A percentile compares a stretch with the other conserved stretches of the same genome.
phyloP scores from a whole-genome alignment of 345 rosid genomes.

The Carallia pectinifolia region DNA sequence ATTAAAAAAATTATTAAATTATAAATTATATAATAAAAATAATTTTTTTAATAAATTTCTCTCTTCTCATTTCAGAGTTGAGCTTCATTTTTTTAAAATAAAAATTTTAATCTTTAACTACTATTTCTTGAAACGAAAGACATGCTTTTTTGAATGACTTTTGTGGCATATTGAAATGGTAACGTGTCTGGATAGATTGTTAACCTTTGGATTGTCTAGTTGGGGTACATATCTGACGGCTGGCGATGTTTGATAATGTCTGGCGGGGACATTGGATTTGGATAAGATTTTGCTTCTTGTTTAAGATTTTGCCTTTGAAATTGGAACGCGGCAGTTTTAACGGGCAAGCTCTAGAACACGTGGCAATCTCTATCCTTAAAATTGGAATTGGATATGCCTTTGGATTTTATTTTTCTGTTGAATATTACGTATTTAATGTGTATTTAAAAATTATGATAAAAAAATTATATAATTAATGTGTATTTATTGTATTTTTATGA shows the following conservation, averaged over 20 bases:
- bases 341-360: conserved; percentile 14
- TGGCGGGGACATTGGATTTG: not conserved
- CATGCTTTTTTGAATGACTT: not conserved
- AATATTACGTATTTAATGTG: too few relatives aligned
- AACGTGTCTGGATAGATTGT: not conserved
- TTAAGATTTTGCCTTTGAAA: not conserved
- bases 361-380: conserved; percentile 11
- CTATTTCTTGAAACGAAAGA: not conserved
- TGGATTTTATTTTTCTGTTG: too few relatives aligned
- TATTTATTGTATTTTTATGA: too few relatives aligned
- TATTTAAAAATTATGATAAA: too few relatives aligned
- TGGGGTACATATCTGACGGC: conserved; percentile 26
- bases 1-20: too few relatives aligned
- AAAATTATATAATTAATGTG: too few relatives aligned
- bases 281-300: conserved; percentile 32
- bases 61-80: too few relatives aligned
- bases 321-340: conserved; percentile 16
- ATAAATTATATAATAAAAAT: too few relatives aligned
- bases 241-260: too few relatives aligned
- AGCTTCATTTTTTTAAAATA: too few relatives aligned
- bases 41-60: too few relatives aligned
- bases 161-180: not conserved
- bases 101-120: too few relatives aligned
- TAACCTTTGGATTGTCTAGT: not conserved
- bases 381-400: conserved; percentile 16